Evolutionary conservation across 257 asterid species (phyloP).

Genomic region (Rhazya stricta): DNA sequence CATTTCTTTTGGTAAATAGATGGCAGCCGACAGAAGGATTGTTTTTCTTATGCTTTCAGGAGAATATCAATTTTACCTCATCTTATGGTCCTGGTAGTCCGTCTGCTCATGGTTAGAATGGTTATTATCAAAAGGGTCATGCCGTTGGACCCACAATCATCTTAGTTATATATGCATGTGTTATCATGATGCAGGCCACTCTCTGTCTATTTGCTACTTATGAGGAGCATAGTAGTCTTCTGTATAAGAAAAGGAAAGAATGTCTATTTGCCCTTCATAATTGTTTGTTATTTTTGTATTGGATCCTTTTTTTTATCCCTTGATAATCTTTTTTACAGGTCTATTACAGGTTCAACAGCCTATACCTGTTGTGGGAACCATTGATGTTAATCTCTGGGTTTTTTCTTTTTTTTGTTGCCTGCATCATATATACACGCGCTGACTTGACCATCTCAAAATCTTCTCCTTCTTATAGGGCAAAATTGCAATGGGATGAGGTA

Average conservation of each 20-base stretch:
- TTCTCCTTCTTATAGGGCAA: constrained; percentile 80
- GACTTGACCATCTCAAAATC: constrained; percentile 95
- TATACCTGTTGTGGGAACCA: constrained; percentile 80
- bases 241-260: background rate
- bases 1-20: background rate
- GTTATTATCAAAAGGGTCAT: background rate
- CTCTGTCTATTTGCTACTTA: background rate
- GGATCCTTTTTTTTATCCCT: constrained; percentile 6
- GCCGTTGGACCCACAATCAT: background rate
- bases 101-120: too few species aligned
- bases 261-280: background rate
- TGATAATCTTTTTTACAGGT: constrained; percentile 46
- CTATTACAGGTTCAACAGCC: constrained; percentile 74
- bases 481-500: constrained; percentile 99
- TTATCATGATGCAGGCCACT: background rate
- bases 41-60: background rate
- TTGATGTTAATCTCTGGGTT: constrained; percentile 85
- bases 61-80: too few species aligned
- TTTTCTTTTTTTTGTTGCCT: constrained; percentile 73
- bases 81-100: too few species aligned
- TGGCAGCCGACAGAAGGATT: background rate
- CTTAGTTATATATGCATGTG: background rate
- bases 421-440: constrained; percentile 64
- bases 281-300: background rate
- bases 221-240: background rate